Conservation (phyloP, 345 rosid genomes). For the Citrus medica region DNA sequence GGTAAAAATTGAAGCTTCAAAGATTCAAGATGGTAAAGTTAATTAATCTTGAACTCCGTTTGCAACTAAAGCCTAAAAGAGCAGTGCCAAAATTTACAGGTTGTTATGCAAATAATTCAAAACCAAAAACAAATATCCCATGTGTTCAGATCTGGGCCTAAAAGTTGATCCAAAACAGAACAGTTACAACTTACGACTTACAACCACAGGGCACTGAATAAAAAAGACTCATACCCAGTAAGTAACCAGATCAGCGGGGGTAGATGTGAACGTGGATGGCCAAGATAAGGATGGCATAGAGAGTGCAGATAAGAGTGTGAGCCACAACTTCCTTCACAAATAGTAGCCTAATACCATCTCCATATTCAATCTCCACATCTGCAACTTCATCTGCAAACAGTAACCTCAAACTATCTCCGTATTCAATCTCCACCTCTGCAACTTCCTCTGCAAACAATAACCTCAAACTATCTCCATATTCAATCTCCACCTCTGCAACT, state of each 20-base stretch:
- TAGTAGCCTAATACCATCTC: too few species aligned
- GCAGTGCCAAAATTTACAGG: background rate
- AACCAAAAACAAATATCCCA: background rate
- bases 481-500: too few species aligned
- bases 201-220: slow-evolving; percentile 14
- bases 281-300: slow-evolving; percentile 67
- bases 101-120: background rate
- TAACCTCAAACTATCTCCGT: too few species aligned
- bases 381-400: too few species aligned
- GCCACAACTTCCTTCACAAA: slow-evolving; percentile 27
- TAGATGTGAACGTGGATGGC: slow-evolving; percentile 84
- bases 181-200: background rate
- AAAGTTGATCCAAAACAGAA: background rate
- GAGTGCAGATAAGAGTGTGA: slow-evolving; percentile 75
- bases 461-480: too few species aligned
- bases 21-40: background rate
- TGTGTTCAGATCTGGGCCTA: slow-evolving; percentile 2
- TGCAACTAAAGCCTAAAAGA: background rate
- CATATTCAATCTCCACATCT: too few species aligned
- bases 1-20: background rate
- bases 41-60: background rate
- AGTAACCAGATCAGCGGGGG: slow-evolving; percentile 41
- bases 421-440: too few species aligned
- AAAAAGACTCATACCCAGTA: background rate
- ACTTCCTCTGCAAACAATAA: too few species aligned